phyloP scores from a whole-genome alignment of 352 stramenopile genomes.

The Lagenidium sp. region DNA sequence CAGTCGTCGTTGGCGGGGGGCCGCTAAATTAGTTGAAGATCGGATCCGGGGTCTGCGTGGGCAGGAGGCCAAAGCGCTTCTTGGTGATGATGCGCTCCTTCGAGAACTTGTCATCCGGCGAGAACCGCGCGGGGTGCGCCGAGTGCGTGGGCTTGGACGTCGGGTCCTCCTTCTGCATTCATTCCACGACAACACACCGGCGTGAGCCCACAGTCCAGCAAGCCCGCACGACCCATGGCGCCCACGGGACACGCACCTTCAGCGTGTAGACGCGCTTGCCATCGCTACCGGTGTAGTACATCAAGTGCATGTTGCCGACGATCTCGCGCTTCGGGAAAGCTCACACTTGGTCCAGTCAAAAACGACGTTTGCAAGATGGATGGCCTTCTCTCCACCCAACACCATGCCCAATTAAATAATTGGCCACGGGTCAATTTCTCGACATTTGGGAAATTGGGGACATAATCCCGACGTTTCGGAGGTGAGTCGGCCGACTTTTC shows the following conservation, averaged over 20 bases:
- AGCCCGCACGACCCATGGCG: background rate
- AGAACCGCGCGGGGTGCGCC: conserved; percentile 97
- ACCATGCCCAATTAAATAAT: no score
- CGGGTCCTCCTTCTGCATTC: conserved; percentile 90
- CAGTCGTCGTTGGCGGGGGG: no score
- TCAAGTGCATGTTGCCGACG: conserved; percentile 93
- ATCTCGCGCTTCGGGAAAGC: no score
- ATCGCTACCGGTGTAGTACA: conserved; percentile 96
- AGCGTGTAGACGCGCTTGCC: conserved; percentile 99
- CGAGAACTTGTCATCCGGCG: conserved; percentile 99
- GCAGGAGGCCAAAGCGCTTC: conserved; percentile 97
- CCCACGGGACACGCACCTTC: conserved; percentile 74
- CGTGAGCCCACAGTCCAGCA: background rate
- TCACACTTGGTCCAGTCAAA: no score
- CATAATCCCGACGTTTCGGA: conserved; percentile 10
- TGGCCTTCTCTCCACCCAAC: no score
- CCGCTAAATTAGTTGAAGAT: conserved; percentile 69
- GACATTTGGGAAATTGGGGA: conserved; percentile 10
- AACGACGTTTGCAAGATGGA: no score
- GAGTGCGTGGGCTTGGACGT: conserved; percentile 91
- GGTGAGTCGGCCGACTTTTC: conserved; percentile 10
- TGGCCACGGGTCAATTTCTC: no score
- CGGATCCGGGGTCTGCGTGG: conserved; percentile 89
- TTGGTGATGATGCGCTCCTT: conserved; percentile 97
- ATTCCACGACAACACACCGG: background rate